Evolutionary conservation across 2,329 filamentous ascomycete species (phyloP).

Genomic region (Aspergillus alliaceus): DNA sequence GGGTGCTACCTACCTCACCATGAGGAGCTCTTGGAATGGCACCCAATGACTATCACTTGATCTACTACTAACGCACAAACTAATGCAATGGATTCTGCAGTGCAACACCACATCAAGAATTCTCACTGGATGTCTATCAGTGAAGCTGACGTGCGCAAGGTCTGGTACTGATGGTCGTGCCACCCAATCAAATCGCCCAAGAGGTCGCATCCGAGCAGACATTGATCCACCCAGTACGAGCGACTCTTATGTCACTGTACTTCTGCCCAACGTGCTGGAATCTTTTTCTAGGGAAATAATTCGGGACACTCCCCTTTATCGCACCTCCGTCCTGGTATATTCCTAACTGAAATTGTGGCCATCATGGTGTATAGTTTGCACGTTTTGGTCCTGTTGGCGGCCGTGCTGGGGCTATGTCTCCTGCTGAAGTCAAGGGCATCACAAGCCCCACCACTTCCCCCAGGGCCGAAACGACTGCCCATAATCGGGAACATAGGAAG

Average conservation of each 20-base stretch:
- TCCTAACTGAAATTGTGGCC: background rate
- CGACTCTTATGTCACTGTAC: too few relatives aligned
- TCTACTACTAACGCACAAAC: too few relatives aligned
- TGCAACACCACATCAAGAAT: background rate
- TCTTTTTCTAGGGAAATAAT: background rate
- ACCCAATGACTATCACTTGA: too few relatives aligned
- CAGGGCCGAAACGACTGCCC: slow-evolving; percentile 50
- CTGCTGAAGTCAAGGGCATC: background rate
- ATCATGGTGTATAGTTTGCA: background rate
- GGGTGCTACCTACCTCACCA: too few relatives aligned
- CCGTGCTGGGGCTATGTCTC: background rate
- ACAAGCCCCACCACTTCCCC: slow-evolving; percentile 34
- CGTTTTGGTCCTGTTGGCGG: background rate
- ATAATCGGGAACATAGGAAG: slow-evolving; percentile 49
- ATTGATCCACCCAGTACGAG: too few relatives aligned
- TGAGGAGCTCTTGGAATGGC: too few relatives aligned
- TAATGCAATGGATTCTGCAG: background rate
- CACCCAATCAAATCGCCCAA: background rate
- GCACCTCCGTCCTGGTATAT: background rate
- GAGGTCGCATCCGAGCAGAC: background rate
- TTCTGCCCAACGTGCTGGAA: background rate
- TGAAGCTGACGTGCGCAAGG: background rate
- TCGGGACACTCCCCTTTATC: background rate
- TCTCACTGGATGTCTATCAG: background rate
- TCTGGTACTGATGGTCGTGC: background rate